These are phyloP conservation scores for Fomes fomentarius DNA, from an alignment of 1,284 basidiomycete species.

Conservation along the genomic window DNA sequence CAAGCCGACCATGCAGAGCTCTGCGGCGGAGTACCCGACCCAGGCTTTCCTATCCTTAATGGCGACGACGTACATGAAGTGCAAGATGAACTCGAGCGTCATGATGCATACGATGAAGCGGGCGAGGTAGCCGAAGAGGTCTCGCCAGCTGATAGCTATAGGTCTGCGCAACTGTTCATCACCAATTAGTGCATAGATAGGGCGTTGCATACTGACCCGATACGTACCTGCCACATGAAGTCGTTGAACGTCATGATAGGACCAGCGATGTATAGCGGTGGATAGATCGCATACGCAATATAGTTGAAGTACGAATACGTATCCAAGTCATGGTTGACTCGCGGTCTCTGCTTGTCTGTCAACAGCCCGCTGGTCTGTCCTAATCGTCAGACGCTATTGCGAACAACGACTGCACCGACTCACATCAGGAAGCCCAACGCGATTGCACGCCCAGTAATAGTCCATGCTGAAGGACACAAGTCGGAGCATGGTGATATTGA, in stretches of 20 bases:
- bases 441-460: slow-evolving; percentile 78
- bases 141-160: slow-evolving; percentile 39
- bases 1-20: slow-evolving; percentile 93
- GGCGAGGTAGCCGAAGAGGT: slow-evolving; percentile 58
- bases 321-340: slow-evolving; percentile 45
- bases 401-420: slow-evolving; percentile 19
- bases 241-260: slow-evolving; percentile 98
- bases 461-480: slow-evolving; percentile 94
- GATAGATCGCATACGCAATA: slow-evolving; percentile 82
- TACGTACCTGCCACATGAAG: slow-evolving; percentile 84
- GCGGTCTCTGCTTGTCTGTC: slow-evolving; percentile 62
- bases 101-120: slow-evolving; percentile 78
- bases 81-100: slow-evolving; percentile 91
- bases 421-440: slow-evolving; percentile 45
- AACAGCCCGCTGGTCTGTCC: slow-evolving; percentile 38
- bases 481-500: slow-evolving; percentile 97
- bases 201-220: not conserved
- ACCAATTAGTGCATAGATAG: not conserved
- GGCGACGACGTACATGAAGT: slow-evolving; percentile 96
- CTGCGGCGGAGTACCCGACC: slow-evolving; percentile 73
- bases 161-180: slow-evolving; percentile 58
- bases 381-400: not conserved
- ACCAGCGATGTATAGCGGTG: slow-evolving; percentile 94
- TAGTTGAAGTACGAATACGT: slow-evolving; percentile 64
- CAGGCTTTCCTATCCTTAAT: slow-evolving; percentile 90